phyloP scores from a whole-genome alignment of 192 early-diverging fungal species.

The Linnemannia hyalina region DNA sequence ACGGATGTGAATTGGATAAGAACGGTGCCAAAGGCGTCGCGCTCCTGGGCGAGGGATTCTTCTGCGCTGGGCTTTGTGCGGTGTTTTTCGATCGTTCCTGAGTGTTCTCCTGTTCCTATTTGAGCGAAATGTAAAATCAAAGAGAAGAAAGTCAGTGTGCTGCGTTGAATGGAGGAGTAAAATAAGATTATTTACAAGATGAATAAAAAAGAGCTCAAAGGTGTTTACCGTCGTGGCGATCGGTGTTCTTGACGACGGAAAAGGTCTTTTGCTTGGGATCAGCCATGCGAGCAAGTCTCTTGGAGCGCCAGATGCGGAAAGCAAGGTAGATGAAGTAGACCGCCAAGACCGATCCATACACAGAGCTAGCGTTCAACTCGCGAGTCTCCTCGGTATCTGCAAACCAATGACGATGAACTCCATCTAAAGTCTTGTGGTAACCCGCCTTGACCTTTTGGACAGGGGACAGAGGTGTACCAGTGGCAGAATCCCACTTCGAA shows the following conservation, averaged over 20 bases:
- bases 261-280: slow-evolving; percentile 25
- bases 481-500: slow-evolving; percentile 36
- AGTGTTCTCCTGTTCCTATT: slow-evolving; percentile 10
- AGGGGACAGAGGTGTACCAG: not conserved
- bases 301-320: slow-evolving; percentile 29
- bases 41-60: slow-evolving; percentile 17
- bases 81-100: slow-evolving; percentile 26
- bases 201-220: not conserved
- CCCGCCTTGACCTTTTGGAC: slow-evolving; percentile 20
- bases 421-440: slow-evolving; percentile 22
- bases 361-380: slow-evolving; percentile 26
- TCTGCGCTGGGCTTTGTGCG: slow-evolving; percentile 25
- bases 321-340: slow-evolving; percentile 33
- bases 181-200: not conserved
- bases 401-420: slow-evolving; percentile 25
- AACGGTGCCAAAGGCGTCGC: slow-evolving; percentile 27
- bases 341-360: slow-evolving; percentile 32
- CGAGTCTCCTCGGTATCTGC: not conserved
- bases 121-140: not conserved
- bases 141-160: not conserved
- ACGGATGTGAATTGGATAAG: slow-evolving; percentile 35
- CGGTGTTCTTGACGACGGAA: slow-evolving; percentile 20
- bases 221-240: not conserved
- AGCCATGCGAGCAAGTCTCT: slow-evolving; percentile 8
- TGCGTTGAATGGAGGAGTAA: not conserved